These are phyloP conservation scores for Saccharomycopsis selenospora DNA, from an alignment of 805 yeast species.

Conservation along the genomic window DNA sequence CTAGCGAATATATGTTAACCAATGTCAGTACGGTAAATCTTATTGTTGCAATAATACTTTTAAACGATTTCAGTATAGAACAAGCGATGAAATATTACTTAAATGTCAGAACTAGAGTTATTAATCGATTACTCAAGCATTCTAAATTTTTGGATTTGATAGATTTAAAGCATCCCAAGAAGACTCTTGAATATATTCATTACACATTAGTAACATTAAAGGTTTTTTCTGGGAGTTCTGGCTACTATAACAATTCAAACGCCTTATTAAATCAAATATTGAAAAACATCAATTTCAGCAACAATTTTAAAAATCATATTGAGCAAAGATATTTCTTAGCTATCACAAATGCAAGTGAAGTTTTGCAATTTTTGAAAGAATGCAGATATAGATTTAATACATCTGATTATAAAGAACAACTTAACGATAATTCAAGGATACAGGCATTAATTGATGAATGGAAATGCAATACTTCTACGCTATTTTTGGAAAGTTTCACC, in stretches of 20 bases:
- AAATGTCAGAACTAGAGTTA: background rate
- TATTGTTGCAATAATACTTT: constrained; percentile 5
- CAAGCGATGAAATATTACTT: constrained; percentile 3
- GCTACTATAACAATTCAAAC: background rate
- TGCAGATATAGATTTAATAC: constrained; percentile 1
- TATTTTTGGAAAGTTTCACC: constrained; percentile 3
- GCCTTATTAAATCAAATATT: constrained; percentile 3
- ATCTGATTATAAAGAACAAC: constrained; percentile 2
- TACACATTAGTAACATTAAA: constrained; percentile 3
- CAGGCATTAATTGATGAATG: background rate
- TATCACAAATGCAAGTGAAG: background rate
- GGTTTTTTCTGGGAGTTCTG: constrained; percentile 3
- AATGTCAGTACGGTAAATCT: constrained; percentile 2
- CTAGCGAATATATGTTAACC: background rate
- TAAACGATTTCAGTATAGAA: background rate
- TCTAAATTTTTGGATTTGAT: constrained; percentile 2
- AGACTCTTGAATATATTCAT: constrained; percentile 2
- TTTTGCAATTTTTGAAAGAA: background rate
- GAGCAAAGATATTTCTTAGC: constrained; percentile 1
- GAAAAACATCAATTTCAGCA: background rate
- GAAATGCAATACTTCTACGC: background rate
- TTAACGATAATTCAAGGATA: background rate
- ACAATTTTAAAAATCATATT: constrained; percentile 3
- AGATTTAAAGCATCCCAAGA: constrained; percentile 1
- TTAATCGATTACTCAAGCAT: background rate